Evolutionary conservation across 768 basidiomycete genomes (phyloP), one percentile per base, ranked within the genome.

Genomic region (Lenzites betulinus): DNA sequence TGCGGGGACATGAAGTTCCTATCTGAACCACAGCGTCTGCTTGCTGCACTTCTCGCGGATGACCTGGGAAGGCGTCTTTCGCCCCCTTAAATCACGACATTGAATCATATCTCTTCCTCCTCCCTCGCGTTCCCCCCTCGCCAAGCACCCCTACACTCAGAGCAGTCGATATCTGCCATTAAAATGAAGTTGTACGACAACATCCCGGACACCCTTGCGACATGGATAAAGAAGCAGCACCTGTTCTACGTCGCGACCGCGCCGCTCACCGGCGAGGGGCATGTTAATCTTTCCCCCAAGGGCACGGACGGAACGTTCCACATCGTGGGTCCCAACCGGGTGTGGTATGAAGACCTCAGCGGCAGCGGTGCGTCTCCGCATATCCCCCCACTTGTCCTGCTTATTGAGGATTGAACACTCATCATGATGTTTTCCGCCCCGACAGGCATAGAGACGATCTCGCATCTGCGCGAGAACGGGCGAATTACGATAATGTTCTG

Each of bases 281-380:
- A 85, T 50, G 78, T 90, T 51, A 89, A 89, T 62, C 67, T 89
- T 18, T 88, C 86, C 0, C 86, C 88, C 0, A 89, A 90, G 65
- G 85, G 83, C 50, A 73, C 79, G 26, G 71, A 78, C 58, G 82
- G 82, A 2, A 81, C 81, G 3, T 88, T 90, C 66, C 87, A 86
- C 65, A 66, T 90, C 59, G 75, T 80, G 16, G 75, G 81, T 60
- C 70, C 78, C 23, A 81, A 76, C 39, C 75, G 71, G 36, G 83
- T 86, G 1, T 90, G 88, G 88, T 90, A 90, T 61, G 86, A 90
- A 65, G 88, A 90, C 68, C 75, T 88, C 47, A 86, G 83, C 23
- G 89, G 88, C 11, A 85, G 86, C 59, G 87, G 87, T 88, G 57
- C 30, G 78, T 75, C n/a, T 26, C 23, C 30, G 6, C 4, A 11